Conservation (phyloP, 1,284 basidiomycete genomes). For the Leccinum angustisporum region DNA sequence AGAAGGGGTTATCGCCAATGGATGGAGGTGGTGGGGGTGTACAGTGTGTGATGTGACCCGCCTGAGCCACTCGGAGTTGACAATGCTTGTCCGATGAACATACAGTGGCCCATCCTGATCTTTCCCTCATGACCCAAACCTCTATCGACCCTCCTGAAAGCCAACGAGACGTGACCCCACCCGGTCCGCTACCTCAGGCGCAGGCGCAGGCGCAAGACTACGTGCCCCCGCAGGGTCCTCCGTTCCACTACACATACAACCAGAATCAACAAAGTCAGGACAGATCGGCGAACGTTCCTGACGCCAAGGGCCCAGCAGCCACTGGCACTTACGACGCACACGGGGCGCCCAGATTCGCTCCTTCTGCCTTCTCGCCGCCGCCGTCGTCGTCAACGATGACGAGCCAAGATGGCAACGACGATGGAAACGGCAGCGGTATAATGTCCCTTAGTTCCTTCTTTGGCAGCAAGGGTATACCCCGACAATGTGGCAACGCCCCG, state of each 20-base stretch:
- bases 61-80: too few species aligned
- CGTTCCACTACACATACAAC: slow-evolving; percentile 19
- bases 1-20: too few species aligned
- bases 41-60: too few species aligned
- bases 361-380: not conserved
- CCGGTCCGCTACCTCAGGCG: slow-evolving; percentile 6
- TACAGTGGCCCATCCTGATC: too few species aligned
- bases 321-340: not conserved
- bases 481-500: slow-evolving; percentile 27
- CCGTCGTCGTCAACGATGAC: not conserved
- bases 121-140: slow-evolving; percentile 24
- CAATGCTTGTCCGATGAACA: too few species aligned
- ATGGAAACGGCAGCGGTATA: not conserved
- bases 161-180: slow-evolving; percentile 8
- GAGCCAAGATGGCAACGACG: not conserved
- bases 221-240: slow-evolving; percentile 16
- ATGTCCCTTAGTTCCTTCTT: slow-evolving; percentile 30
- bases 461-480: slow-evolving; percentile 29
- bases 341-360: not conserved
- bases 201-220: not conserved
- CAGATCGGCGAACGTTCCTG: not conserved
- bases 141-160: slow-evolving; percentile 15
- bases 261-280: slow-evolving; percentile 6
- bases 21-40: too few species aligned
- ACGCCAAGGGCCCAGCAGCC: not conserved